Evolutionary conservation across 352 stramenopile species (phyloP).

Genomic region (Globisporangium nodosum): DNA sequence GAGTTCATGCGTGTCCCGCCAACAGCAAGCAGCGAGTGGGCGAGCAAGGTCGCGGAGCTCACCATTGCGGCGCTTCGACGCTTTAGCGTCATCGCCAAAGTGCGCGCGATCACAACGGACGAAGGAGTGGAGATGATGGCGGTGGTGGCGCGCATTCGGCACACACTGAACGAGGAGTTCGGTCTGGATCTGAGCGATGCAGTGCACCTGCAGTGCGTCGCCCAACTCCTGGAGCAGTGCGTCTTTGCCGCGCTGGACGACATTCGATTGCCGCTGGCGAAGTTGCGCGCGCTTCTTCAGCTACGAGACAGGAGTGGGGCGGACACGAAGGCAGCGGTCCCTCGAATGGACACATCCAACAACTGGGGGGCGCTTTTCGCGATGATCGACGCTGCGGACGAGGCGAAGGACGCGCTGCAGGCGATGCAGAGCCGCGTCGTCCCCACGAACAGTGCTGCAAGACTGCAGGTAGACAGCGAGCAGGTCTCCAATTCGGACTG

Average conservation of each 20-base stretch:
- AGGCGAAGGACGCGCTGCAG: slow-evolving; percentile 2
- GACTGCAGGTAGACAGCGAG: background rate
- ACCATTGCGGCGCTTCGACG: background rate
- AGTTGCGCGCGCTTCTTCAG: background rate
- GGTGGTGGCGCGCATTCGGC: background rate
- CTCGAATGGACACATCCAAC: background rate
- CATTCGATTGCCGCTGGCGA: background rate
- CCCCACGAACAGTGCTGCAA: background rate
- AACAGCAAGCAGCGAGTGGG: background rate
- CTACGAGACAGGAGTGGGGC: background rate
- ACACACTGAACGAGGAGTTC: background rate
- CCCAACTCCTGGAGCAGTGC: background rate
- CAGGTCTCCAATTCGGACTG: background rate
- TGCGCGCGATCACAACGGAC: background rate
- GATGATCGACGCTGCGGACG: background rate
- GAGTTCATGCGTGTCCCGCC: slow-evolving; percentile 6
- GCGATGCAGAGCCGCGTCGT: too few species aligned
- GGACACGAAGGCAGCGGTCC: too few species aligned
- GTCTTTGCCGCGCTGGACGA: background rate
- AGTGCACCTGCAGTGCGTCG: background rate
- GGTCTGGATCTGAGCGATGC: background rate
- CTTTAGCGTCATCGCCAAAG: background rate
- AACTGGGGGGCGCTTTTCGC: background rate
- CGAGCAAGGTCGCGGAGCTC: background rate
- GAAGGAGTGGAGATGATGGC: background rate